These are phyloP conservation scores for Eimeria sp. DNA, from an alignment of 169 alveolate species.

Conservation along the genomic window DNA sequence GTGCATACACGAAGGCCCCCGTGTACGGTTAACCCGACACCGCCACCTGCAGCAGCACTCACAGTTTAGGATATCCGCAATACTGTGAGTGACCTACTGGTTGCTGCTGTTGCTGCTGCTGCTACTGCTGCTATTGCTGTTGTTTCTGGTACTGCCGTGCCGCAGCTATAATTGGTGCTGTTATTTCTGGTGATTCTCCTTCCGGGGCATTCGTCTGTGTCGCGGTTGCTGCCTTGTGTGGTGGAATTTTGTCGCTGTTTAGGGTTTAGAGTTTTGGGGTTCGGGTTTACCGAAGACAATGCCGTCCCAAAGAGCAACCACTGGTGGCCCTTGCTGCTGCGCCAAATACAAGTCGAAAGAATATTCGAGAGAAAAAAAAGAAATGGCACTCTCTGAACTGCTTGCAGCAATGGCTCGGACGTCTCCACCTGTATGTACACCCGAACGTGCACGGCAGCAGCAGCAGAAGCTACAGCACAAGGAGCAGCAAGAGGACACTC, in stretches of 20 bases:
- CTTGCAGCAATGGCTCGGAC: slow-evolving; percentile 88
- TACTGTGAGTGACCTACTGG: neutral
- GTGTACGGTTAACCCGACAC: slow-evolving; percentile 94
- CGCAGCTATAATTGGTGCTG: too few species aligned
- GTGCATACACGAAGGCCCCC: slow-evolving; percentile 93
- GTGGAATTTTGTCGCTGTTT: neutral
- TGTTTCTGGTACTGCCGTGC: too few species aligned
- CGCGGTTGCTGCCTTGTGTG: neutral
- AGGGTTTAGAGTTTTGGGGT: neutral
- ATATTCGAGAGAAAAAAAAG: slow-evolving; percentile 90
- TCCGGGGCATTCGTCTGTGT: too few species aligned
- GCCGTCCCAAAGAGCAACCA: slow-evolving; percentile 73
- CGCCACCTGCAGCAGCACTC: slow-evolving; percentile 88
- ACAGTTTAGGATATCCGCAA: neutral
- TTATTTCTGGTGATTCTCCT: too few species aligned
- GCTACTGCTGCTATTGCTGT: too few species aligned
- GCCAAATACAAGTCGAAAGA: slow-evolving; percentile 88
- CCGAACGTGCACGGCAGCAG: neutral
- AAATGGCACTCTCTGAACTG: slow-evolving; percentile 53
- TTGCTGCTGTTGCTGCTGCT: too few species aligned
- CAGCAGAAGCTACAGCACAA: neutral
- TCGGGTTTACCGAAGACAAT: slow-evolving; percentile 83
- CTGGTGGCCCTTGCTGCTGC: slow-evolving; percentile 81
- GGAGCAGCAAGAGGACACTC: neutral
- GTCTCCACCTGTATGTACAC: slow-evolving; percentile 90